These are phyloP conservation scores for Sarocladiaceae sp. DNA, from an alignment of 2,329 filamentous ascomycete genomes.

Conservation along the genomic window DNA sequence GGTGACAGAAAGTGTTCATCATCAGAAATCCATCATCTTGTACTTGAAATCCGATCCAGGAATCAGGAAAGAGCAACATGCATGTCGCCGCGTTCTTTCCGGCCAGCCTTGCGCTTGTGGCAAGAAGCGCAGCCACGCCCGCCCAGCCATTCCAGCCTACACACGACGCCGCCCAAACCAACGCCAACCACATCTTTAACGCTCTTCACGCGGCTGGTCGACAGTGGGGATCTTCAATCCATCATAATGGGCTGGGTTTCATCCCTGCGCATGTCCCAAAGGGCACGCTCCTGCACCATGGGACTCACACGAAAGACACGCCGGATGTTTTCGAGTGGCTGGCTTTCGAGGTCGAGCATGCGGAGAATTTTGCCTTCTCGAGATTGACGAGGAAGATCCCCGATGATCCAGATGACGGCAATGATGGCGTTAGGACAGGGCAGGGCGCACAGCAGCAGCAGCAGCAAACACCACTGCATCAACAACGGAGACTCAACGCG, in stretches of 20 bases:
- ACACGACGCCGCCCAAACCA: constrained; percentile 32
- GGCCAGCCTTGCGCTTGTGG: no score
- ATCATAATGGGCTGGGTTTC: constrained; percentile 71
- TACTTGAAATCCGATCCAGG: not conserved
- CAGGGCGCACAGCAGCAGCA: no score
- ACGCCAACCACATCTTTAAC: constrained; percentile 66
- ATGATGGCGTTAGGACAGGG: not conserved
- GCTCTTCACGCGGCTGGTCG: constrained; percentile 64
- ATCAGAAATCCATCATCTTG: not conserved
- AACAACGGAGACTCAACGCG: constrained; percentile 3
- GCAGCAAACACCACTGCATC: no score
- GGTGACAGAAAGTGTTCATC: no score
- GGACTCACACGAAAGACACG: constrained; percentile 36
- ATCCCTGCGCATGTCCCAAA: constrained; percentile 60
- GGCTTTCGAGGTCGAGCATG: constrained; percentile 72
- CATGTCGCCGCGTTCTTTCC: constrained; percentile 1
- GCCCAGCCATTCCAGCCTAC: constrained; percentile 25
- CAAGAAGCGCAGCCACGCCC: not conserved
- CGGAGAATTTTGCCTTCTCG: constrained; percentile 51
- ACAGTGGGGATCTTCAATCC: constrained; percentile 66
- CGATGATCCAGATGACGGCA: not conserved
- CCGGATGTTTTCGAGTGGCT: constrained; percentile 60
- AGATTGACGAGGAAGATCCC: constrained; percentile 13
- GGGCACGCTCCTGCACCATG: constrained; percentile 64
- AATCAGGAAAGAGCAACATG: not conserved